Evolutionary conservation across 768 basidiomycete genomes (phyloP).

Genomic region (Trametopsis cervina): DNA sequence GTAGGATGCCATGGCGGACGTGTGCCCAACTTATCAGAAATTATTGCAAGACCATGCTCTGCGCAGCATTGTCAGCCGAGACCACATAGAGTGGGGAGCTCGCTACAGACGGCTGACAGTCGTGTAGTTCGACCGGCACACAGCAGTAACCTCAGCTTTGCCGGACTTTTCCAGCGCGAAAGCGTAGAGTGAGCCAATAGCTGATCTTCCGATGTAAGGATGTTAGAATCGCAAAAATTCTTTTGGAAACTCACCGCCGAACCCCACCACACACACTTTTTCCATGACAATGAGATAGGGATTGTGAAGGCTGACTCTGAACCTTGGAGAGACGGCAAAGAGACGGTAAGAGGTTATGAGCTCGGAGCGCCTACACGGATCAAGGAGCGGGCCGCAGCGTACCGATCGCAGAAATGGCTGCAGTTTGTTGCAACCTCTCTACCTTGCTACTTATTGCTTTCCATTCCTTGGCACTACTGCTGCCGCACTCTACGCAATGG

Average conservation of each 20-base stretch:
- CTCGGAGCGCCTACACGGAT: too few relatives aligned
- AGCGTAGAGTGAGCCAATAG: slow-evolving; percentile 26
- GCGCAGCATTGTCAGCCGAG: neutral
- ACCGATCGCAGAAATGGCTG: too few relatives aligned
- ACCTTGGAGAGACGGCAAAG: too few relatives aligned
- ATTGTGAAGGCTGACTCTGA: too few relatives aligned
- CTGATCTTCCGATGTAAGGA: slow-evolving; percentile 4
- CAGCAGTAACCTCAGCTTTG: slow-evolving; percentile 22
- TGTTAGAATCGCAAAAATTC: neutral
- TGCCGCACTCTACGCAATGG: too few relatives aligned
- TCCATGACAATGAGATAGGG: neutral
- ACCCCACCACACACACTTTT: slow-evolving; percentile 17
- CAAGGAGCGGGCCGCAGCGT: too few relatives aligned
- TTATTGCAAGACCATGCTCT: slow-evolving; percentile 20
- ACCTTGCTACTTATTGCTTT: too few relatives aligned
- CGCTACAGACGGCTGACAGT: slow-evolving; percentile 4
- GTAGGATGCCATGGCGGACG: slow-evolving; percentile 17
- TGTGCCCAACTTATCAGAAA: slow-evolving; percentile 17
- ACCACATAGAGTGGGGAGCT: neutral
- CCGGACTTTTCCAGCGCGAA: slow-evolving; percentile 21
- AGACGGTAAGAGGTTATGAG: too few relatives aligned
- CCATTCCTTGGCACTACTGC: too few relatives aligned
- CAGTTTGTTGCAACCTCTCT: too few relatives aligned
- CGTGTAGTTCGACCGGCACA: slow-evolving; percentile 23
- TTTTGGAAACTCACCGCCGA: slow-evolving; percentile 16